Percentiles rank a stretch among this genome's conserved stretches.
Evolutionary conservation across 495 filamentous ascomycete species (phyloP).

Genomic region (Haplographium delicatum): DNA sequence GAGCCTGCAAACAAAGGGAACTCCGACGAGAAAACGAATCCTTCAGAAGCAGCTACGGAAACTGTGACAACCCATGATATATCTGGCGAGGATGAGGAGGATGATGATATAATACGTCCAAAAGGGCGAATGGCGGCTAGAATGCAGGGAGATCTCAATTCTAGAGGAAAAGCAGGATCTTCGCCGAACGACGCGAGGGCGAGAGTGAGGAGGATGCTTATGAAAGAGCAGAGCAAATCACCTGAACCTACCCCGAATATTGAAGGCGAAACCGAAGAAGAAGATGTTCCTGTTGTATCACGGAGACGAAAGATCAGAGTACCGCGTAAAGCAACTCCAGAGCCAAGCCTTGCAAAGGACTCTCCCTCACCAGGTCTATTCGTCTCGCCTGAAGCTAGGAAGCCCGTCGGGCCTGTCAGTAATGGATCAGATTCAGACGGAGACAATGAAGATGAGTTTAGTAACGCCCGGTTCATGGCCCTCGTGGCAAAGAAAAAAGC

Average conservation of each 20-base stretch:
- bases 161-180: slow-evolving; percentile 21
- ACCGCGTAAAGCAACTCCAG: slow-evolving; percentile 21
- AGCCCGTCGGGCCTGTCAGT: slow-evolving; percentile 12
- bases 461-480: slow-evolving; percentile 57
- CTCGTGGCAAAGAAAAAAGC: slow-evolving; percentile 66
- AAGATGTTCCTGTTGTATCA: slow-evolving; percentile 21
- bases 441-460: slow-evolving; percentile 42
- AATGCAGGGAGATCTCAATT: slow-evolving; percentile 44
- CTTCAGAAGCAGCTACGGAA: slow-evolving; percentile 14
- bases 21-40: slow-evolving; percentile 19
- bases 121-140: slow-evolving; percentile 66
- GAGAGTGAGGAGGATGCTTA: slow-evolving; percentile 25
- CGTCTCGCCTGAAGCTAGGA: slow-evolving; percentile 34
- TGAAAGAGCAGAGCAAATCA: slow-evolving; percentile 7
- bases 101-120: slow-evolving; percentile 51
- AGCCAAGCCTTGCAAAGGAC: slow-evolving; percentile 32
- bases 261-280: slow-evolving; percentile 19
- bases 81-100: slow-evolving; percentile 35
- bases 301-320: slow-evolving; percentile 20
- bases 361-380: slow-evolving; percentile 38
- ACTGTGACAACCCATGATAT: slow-evolving; percentile 22
- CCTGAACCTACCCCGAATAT: slow-evolving; percentile 18
- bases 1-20: slow-evolving; percentile 3
- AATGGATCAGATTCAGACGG: slow-evolving; percentile 35
- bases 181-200: slow-evolving; percentile 2